phyloP scores from a whole-genome alignment of 306 rosid genomes.

The Malus sieversii region DNA sequence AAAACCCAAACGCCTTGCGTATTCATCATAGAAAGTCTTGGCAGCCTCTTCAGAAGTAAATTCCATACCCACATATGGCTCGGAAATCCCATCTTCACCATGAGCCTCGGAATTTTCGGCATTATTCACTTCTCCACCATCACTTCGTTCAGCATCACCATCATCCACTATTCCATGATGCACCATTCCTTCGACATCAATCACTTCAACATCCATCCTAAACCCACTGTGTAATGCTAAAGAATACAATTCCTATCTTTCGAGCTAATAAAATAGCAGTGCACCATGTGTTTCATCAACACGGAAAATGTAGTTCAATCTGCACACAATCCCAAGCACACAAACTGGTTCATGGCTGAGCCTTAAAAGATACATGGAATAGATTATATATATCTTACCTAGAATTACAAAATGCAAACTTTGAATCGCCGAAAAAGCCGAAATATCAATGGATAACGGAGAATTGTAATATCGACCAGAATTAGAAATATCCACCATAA shows the following conservation, averaged over 20 bases:
- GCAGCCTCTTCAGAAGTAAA: constrained; percentile 50
- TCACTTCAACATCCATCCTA: constrained; percentile 71
- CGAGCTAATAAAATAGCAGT: constrained; percentile 12
- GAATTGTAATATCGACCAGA: not conserved
- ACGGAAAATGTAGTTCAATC: constrained; percentile 7
- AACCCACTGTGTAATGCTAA: constrained; percentile 13
- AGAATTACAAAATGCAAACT: not conserved
- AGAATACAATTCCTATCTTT: constrained; percentile 16
- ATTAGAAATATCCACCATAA: not conserved
- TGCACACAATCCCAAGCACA: constrained; percentile 3
- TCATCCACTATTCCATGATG: constrained; percentile 41
- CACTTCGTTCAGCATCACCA: constrained; percentile 38
- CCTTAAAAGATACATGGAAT: not conserved
- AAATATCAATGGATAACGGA: not conserved
- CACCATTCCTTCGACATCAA: constrained; percentile 46
- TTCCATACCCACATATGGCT: constrained; percentile 55
- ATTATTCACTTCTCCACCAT: constrained; percentile 36
- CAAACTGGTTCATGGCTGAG: constrained; percentile 4
- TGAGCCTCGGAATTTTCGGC: constrained; percentile 31
- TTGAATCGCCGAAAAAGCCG: not conserved
- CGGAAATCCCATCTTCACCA: constrained; percentile 31
- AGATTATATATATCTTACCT: not conserved
- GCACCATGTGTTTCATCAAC: constrained; percentile 6
- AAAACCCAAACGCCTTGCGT: constrained; percentile 44
- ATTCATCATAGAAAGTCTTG: constrained; percentile 40